phyloP scores from a whole-genome alignment of 2,329 filamentous ascomycete species.

The Alternaria sp. region DNA sequence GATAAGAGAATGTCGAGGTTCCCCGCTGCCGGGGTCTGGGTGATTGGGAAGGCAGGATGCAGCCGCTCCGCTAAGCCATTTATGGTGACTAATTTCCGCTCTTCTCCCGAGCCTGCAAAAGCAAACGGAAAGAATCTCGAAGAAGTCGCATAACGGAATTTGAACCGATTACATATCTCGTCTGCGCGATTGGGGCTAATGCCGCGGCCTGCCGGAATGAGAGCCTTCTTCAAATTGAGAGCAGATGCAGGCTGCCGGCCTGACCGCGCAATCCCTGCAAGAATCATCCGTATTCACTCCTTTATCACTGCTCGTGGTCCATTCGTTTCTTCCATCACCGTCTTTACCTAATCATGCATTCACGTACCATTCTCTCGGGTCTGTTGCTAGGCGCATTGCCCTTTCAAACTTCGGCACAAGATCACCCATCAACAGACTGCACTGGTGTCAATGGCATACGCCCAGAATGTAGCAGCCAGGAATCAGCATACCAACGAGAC shows the following conservation, averaged over 20 bases:
- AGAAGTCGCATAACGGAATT: background rate
- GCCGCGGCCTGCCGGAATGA: background rate
- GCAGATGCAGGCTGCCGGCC: background rate
- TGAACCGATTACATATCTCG: rapidly evolving
- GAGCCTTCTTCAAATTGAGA: background rate
- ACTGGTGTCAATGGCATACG: slow-evolving; percentile 22
- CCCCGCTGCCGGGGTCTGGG: background rate
- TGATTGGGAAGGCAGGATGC: background rate
- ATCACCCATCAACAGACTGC: background rate
- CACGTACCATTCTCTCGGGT: background rate
- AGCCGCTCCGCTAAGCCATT: background rate
- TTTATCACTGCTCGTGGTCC: background rate
- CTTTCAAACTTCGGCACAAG: background rate
- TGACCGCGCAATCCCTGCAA: background rate
- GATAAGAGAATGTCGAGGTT: too few relatives aligned
- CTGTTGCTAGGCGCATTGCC: background rate
- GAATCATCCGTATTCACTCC: background rate
- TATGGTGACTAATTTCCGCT: background rate
- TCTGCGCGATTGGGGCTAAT: background rate
- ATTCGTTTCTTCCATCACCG: background rate
- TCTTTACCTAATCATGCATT: background rate
- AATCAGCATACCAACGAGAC: slow-evolving; percentile 29
- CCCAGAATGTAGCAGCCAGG: slow-evolving; percentile 26
- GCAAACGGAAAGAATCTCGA: background rate
- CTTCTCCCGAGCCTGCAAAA: background rate